Conservation (phyloP, 495 filamentous ascomycete species). For the Daldinia bambusicola region DNA sequence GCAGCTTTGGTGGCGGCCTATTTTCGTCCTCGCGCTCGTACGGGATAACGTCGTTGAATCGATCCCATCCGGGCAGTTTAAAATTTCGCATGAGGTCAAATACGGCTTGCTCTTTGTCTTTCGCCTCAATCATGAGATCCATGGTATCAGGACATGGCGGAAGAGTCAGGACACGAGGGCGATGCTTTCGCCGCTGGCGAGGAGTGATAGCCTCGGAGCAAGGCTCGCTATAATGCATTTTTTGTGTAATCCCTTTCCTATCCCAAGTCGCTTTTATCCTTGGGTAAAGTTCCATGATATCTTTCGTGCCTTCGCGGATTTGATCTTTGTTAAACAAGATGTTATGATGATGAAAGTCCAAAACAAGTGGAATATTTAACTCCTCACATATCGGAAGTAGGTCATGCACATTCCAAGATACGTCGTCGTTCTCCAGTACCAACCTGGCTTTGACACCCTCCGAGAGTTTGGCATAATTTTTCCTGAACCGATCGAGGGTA, state of each 20-base stretch:
- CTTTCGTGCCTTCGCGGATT: slow-evolving; percentile 85
- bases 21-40: slow-evolving; percentile 83
- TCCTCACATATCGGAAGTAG: slow-evolving; percentile 91
- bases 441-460: slow-evolving; percentile 79
- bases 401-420: slow-evolving; percentile 89
- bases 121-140: slow-evolving; percentile 99
- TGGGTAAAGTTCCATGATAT: slow-evolving; percentile 69
- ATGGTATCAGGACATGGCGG: slow-evolving; percentile 84
- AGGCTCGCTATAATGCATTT: slow-evolving; percentile 96
- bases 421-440: slow-evolving; percentile 95
- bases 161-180: slow-evolving; percentile 76
- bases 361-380: slow-evolving; percentile 88
- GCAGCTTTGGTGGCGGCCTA: slow-evolving; percentile 60
- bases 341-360: slow-evolving; percentile 97
- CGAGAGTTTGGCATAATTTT: slow-evolving; percentile 75
- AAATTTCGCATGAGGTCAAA: slow-evolving; percentile 93
- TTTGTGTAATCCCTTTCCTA: slow-evolving; percentile 86
- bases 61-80: slow-evolving; percentile 79
- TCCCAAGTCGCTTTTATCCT: slow-evolving; percentile 87
- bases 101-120: slow-evolving; percentile 97
- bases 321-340: slow-evolving; percentile 80
- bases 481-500: slow-evolving; percentile 81
- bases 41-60: slow-evolving; percentile 81
- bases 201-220: slow-evolving; percentile 77
- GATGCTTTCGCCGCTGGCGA: slow-evolving; percentile 83